phyloP scores from a whole-genome alignment of 2,329 filamentous ascomycete genomes.

The Huntiella decipiens region DNA sequence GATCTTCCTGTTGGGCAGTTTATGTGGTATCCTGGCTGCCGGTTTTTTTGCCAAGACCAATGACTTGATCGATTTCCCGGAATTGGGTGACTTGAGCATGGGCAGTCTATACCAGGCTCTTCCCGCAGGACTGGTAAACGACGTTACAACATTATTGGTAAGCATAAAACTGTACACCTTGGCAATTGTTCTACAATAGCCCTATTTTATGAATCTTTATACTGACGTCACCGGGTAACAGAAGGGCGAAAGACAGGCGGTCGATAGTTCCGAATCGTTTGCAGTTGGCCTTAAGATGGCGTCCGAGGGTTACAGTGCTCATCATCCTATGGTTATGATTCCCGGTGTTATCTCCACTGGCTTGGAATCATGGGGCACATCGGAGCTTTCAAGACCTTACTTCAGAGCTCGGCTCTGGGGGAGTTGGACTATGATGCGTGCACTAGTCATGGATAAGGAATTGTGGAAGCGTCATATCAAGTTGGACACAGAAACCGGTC shows the following conservation, averaged over 20 bases:
- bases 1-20: constrained; percentile 69
- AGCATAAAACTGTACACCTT: constrained; percentile 16
- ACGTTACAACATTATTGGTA: constrained; percentile 72
- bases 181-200: background rate
- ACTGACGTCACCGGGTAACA: constrained; percentile 17
- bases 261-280: constrained; percentile 85
- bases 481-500: constrained; percentile 76
- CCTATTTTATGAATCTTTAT: background rate
- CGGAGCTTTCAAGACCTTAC: constrained; percentile 66
- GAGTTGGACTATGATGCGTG: constrained; percentile 97
- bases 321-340: constrained; percentile 90
- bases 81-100: constrained; percentile 55
- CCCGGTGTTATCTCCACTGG: constrained; percentile 95
- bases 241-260: constrained; percentile 66
- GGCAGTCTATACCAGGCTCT: constrained; percentile 75
- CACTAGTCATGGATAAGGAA: constrained; percentile 80
- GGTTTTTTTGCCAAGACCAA: constrained; percentile 79
- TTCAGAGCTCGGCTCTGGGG: constrained; percentile 93
- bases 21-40: constrained; percentile 80
- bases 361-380: constrained; percentile 89
- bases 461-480: constrained; percentile 93
- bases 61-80: constrained; percentile 68
- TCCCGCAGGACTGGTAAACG: constrained; percentile 55
- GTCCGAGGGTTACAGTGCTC: constrained; percentile 58
- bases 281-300: constrained; percentile 70